These are phyloP conservation scores for Cercospora janseana DNA, from an alignment of 2,329 filamentous ascomycete species.

Conservation along the genomic window DNA sequence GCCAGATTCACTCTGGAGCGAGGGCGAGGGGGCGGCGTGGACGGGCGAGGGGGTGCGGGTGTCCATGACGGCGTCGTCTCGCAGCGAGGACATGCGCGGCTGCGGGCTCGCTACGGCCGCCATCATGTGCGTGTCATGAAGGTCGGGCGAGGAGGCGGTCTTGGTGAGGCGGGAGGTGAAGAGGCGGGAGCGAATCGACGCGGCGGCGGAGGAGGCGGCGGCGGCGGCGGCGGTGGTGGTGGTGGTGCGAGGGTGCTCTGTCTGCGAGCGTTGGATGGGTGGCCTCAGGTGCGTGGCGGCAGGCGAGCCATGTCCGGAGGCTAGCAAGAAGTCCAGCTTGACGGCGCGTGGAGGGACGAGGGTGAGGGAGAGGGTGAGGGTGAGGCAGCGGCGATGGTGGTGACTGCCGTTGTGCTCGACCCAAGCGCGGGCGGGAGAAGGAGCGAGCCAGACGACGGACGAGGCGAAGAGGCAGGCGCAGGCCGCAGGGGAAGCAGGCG, in stretches of 20 bases:
- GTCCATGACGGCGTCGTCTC: conserved; percentile 39
- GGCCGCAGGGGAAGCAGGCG: too few relatives aligned
- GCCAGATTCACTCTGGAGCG: conserved; percentile 19
- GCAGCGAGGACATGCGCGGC: conserved; percentile 18
- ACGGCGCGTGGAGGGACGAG: background rate
- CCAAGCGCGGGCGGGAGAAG: too few relatives aligned
- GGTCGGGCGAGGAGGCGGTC: conserved; percentile 27
- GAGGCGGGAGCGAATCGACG: conserved; percentile 21
- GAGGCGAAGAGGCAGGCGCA: background rate
- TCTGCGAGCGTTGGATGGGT: too few relatives aligned
- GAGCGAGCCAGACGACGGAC: background rate
- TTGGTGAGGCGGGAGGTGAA: conserved; percentile 27
- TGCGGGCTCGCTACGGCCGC: conserved; percentile 24
- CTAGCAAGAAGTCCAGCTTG: conserved; percentile 10
- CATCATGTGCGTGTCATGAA: conserved; percentile 23
- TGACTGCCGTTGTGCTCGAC: background rate
- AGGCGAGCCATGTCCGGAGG: conserved; percentile 9
- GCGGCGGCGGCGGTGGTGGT: conserved; percentile 4
- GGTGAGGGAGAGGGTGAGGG: background rate
- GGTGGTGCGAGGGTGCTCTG: conserved; percentile 2
- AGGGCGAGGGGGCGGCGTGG: conserved; percentile 17
- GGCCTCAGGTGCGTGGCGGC: conserved; percentile 2
- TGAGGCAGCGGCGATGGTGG: background rate
- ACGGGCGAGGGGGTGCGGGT: conserved; percentile 45
- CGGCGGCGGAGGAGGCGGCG: conserved; percentile 3